Conservation (phyloP, 331 rosid species). For the Pyrus hybrid region DNA sequence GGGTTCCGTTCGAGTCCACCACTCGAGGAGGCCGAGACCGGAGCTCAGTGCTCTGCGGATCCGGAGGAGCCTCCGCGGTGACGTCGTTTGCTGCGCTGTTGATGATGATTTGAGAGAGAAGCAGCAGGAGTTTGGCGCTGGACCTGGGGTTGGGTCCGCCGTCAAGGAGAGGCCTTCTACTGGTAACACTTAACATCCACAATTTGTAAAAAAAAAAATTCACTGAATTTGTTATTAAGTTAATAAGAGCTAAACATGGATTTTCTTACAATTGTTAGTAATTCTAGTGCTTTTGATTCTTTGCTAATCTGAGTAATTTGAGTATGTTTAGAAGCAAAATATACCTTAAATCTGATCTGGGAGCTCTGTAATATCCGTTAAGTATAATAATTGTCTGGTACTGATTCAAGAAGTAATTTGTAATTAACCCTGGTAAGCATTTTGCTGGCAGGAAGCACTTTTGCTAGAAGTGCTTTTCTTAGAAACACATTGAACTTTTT, state of each 20-base stretch:
- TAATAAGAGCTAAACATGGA: not conserved
- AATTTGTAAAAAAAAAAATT: not conserved
- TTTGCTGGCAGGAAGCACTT: no score
- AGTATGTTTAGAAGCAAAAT: not conserved
- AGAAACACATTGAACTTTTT: not conserved
- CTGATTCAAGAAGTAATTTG: not conserved
- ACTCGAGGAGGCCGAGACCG: constrained; percentile 17
- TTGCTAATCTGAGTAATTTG: not conserved
- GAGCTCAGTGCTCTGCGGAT: constrained; percentile 20
- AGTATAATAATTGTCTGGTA: not conserved
- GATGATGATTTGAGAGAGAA: constrained; percentile 61
- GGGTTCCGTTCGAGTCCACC: constrained; percentile 23
- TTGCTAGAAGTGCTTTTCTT: not conserved
- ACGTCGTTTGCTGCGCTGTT: constrained; percentile 53
- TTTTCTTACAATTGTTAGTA: not conserved
- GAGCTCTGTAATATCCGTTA: not conserved
- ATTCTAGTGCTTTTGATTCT: not conserved
- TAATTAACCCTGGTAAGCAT: not conserved
- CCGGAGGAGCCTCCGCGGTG: constrained; percentile 7
- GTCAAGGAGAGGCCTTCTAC: not conserved
- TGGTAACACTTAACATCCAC: constrained; percentile 9
- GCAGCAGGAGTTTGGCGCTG: constrained; percentile 32
- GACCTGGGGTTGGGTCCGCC: not conserved
- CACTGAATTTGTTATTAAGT: no score
- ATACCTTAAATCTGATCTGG: not conserved